phyloP scores from a whole-genome alignment of 805 yeast species.

The Sugiyamaella qingdaonensis region DNA sequence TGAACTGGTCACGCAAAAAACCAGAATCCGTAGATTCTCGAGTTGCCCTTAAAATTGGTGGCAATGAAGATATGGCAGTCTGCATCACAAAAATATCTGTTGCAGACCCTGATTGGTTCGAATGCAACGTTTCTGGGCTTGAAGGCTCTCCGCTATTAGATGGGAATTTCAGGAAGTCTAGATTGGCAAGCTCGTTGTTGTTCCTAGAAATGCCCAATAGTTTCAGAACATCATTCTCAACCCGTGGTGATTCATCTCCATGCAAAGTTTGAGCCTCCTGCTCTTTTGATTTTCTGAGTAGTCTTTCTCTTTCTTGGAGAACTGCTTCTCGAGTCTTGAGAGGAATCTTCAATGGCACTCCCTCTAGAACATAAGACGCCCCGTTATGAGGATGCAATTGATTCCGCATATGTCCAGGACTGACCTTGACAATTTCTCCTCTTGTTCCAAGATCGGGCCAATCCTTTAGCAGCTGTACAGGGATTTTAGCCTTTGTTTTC shows the following conservation, averaged over 20 bases:
- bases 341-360: slow-evolving; percentile 28
- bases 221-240: slow-evolving; percentile 1
- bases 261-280: background rate
- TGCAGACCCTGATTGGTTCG: background rate
- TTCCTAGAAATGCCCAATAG: slow-evolving; percentile 1
- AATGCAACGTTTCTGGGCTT: background rate
- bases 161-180: slow-evolving; percentile 9
- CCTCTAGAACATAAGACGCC: slow-evolving; percentile 60
- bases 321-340: slow-evolving; percentile 8
- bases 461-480: slow-evolving; percentile 72
- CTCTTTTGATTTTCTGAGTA: background rate
- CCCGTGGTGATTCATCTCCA: background rate
- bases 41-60: slow-evolving; percentile 7
- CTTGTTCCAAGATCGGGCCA: slow-evolving; percentile 56
- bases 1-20: slow-evolving; percentile 7
- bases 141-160: background rate
- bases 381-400: slow-evolving; percentile 64
- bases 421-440: slow-evolving; percentile 73
- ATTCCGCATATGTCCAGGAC: slow-evolving; percentile 81
- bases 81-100: slow-evolving; percentile 10
- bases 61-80: slow-evolving; percentile 13
- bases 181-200: background rate
- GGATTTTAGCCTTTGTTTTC: slow-evolving; percentile 30
- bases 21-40: slow-evolving; percentile 13
- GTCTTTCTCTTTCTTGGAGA: background rate